Percentiles rank a stretch among this genome's conserved stretches.
Evolutionary conservation across 371 early-diverging fungal species (phyloP).

Genomic region (Gilbertella persicaria): DNA sequence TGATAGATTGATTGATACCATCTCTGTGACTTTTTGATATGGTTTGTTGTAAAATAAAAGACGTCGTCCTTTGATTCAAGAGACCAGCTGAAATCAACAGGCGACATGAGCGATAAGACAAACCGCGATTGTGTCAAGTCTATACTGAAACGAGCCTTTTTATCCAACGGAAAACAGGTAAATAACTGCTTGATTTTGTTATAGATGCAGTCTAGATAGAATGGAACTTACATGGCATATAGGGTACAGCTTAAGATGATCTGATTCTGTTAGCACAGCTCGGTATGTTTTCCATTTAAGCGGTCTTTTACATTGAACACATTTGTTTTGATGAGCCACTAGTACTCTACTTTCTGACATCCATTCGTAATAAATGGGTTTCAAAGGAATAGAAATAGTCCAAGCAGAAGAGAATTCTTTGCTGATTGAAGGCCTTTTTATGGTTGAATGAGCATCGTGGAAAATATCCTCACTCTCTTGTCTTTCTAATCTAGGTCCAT

Average conservation of each 20-base stretch:
- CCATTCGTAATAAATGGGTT: background rate
- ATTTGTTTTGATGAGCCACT: background rate
- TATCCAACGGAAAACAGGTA: background rate
- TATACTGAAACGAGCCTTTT: background rate
- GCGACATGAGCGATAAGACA: conserved; percentile 1
- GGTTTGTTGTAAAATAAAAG: conserved; percentile 11
- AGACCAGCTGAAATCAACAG: background rate
- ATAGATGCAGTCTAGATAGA: too few species aligned
- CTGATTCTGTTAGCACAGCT: conserved; percentile 3
- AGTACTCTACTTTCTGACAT: conserved; percentile 3
- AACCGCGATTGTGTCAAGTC: background rate
- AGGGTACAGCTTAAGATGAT: conserved; percentile 2
- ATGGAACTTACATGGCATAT: too few species aligned
- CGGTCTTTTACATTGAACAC: background rate
- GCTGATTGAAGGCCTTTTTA: background rate
- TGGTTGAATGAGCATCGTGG: background rate
- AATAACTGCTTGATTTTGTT: too few species aligned
- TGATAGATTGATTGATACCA: conserved; percentile 17
- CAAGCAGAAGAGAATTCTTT: conserved; percentile 2
- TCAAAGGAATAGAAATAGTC: background rate
- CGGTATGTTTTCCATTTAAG: conserved; percentile 7
- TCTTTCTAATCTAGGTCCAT: background rate
- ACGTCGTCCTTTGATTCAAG: background rate
- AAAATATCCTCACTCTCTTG: background rate
- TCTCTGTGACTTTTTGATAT: background rate